Conservation (phyloP, 495 filamentous ascomycete species). For the Daldinia bambusicola region DNA sequence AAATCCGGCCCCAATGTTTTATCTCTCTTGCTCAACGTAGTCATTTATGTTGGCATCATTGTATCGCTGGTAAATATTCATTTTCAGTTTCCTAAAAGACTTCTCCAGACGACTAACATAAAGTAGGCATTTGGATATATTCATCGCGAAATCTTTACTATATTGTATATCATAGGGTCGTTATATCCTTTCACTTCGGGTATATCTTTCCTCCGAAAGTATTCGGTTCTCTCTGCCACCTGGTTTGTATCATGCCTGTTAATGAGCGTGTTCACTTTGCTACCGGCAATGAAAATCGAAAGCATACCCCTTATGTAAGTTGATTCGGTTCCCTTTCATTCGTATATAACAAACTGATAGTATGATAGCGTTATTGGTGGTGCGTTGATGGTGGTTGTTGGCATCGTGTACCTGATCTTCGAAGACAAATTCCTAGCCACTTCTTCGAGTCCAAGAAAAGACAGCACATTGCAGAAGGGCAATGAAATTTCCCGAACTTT, state of each 20-base stretch:
- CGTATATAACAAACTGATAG: conserved; percentile 45
- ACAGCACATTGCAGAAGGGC: conserved; percentile 36
- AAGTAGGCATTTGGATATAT: conserved; percentile 79
- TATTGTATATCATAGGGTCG: conserved; percentile 77
- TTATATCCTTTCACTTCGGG: conserved; percentile 86
- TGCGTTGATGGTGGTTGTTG: conserved; percentile 79
- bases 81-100: not conserved
- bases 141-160: conserved; percentile 84
- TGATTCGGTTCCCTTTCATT: not conserved
- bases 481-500: conserved; percentile 52
- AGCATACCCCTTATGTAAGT: conserved; percentile 80
- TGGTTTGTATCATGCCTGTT: conserved; percentile 81
- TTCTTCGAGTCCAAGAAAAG: conserved; percentile 46
- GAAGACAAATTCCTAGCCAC: conserved; percentile 74
- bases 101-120: conserved; percentile 29
- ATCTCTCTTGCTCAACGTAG: conserved; percentile 68
- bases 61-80: conserved; percentile 75
- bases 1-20: conserved; percentile 64
- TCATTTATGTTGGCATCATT: conserved; percentile 76
- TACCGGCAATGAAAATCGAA: conserved; percentile 88
- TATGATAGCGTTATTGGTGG: conserved; percentile 75
- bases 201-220: conserved; percentile 70
- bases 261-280: conserved; percentile 92
- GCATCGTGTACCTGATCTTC: conserved; percentile 82
- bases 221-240: conserved; percentile 69